Evolutionary conservation across 345 rosid genomes (phyloP), one percentile per base, ranked within the genome.

Genomic region (Hevea brasiliensis): DNA sequence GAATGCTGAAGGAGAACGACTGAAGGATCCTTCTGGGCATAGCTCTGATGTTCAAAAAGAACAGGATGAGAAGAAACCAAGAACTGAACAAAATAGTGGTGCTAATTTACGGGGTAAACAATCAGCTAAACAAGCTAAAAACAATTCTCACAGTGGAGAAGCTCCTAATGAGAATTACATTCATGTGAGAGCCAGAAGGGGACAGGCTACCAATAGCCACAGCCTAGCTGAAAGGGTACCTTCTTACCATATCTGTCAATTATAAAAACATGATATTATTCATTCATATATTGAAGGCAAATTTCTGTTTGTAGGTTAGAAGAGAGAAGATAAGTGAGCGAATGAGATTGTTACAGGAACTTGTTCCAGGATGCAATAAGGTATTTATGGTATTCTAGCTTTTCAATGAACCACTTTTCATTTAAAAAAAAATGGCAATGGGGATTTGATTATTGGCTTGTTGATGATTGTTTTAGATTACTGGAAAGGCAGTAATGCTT

Each of bases 401-500:
- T 32, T n/a, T 32, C 37, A 32, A 32, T 32, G 37, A 32, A 32
- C 37, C 4, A 32, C 37, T 32, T 32, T 32, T 32, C 37, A 32
- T 32, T 32, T 32, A 4, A 32, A 32, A 32, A 32, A 32, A 32
- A 32, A 32, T 32, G 37, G 4, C 4, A 32, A 32, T 1, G 4
- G 37, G 37, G 37, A 32, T 32, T 4, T 32, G 37, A 32, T 32
- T 32, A 57, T 7, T 42, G 44, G 60, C 35, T 69, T 73, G 42
- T 55, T 6, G 0, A 21, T 61, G 24, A 45, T 32, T 74, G 41
- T 73, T 76, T 78, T 80, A 94, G 98, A 94, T 94, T 73, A 94
- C 97, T 37, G 98, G 97, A 47, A 94, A 94, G 82, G 97, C 97
- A 32, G 97, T 92, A 61, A 94, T 94, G 98, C 98, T 94, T n/a